A percentile compares a stretch with the other conserved stretches of the same genome.
Conservation (phyloP, 73 alveolate genomes). For the Paramecium pentaurelia region DNA sequence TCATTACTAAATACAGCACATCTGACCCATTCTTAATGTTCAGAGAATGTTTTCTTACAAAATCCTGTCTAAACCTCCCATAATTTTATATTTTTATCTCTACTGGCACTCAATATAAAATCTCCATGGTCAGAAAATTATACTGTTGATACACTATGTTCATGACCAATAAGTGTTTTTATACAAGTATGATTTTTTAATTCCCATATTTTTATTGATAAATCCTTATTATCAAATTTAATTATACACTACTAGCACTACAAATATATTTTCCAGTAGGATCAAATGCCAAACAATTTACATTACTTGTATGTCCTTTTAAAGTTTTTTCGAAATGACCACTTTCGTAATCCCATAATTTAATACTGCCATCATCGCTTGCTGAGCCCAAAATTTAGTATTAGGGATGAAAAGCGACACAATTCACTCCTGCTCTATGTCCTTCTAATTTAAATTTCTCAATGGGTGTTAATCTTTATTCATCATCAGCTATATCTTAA, state of each 20-base stretch:
- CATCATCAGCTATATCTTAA: slow-evolving; percentile 18
- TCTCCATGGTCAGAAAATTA: slow-evolving; percentile 85
- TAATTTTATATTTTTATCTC: slow-evolving; percentile 87
- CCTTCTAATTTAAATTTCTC: slow-evolving; percentile 79
- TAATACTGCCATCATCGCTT: slow-evolving; percentile 83
- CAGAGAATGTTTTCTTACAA: slow-evolving; percentile 79
- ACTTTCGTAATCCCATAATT: slow-evolving; percentile 85
- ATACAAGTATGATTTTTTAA: slow-evolving; percentile 69
- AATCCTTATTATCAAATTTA: slow-evolving; percentile 60
- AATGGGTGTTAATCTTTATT: slow-evolving; percentile 38
- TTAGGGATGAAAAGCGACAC: slow-evolving; percentile 76
- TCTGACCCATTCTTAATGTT: slow-evolving; percentile 92
- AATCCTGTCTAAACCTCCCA: slow-evolving; percentile 92
- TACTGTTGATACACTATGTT: slow-evolving; percentile 86
- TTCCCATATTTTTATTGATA: slow-evolving; percentile 88
- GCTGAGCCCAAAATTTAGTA: slow-evolving; percentile 77
- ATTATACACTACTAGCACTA: slow-evolving; percentile 63
- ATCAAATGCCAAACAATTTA: slow-evolving; percentile 82
- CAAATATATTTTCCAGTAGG: slow-evolving; percentile 76
- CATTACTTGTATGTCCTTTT: slow-evolving; percentile 87
- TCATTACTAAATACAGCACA: slow-evolving; percentile 69
- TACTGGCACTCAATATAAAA: slow-evolving; percentile 75
- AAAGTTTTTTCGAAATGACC: slow-evolving; percentile 79
- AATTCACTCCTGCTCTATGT: slow-evolving; percentile 79
- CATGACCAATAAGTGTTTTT: slow-evolving; percentile 92